Conservation (phyloP, 805 yeast species). For the Metschnikowia peoriensis region DNA sequence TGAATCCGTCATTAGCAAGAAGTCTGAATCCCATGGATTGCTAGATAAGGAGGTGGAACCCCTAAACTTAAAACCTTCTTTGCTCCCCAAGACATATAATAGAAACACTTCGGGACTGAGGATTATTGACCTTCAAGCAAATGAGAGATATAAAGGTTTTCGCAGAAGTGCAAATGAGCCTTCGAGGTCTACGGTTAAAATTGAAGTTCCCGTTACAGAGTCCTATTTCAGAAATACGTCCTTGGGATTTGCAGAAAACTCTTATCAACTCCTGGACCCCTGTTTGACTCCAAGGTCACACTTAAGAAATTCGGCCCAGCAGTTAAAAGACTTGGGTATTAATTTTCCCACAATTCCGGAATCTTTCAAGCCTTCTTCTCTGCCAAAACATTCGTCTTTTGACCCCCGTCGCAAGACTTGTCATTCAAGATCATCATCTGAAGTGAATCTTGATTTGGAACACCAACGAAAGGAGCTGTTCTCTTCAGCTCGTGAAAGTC, state of each 20-base stretch:
- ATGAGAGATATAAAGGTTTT: slow-evolving; percentile 42
- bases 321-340: slow-evolving; percentile 10
- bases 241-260: neutral
- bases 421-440: slow-evolving; percentile 21
- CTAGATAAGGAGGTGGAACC: slow-evolving; percentile 23
- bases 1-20: slow-evolving; percentile 21
- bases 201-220: slow-evolving; percentile 12
- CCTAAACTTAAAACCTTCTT: slow-evolving; percentile 16
- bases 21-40: slow-evolving; percentile 3
- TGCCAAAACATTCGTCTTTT: slow-evolving; percentile 1
- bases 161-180: slow-evolving; percentile 30
- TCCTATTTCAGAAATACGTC: slow-evolving; percentile 14
- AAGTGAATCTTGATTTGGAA: slow-evolving; percentile 7
- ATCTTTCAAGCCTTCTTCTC: neutral
- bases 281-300: slow-evolving; percentile 26
- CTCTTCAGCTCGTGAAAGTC: slow-evolving; percentile 10
- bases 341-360: neutral
- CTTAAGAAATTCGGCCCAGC: slow-evolving; percentile 19
- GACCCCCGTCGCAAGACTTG: slow-evolving; percentile 18
- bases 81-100: neutral
- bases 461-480: slow-evolving; percentile 1
- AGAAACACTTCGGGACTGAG: slow-evolving; percentile 2
- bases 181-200: slow-evolving; percentile 3
- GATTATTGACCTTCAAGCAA: slow-evolving; percentile 28
- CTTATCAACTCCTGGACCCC: slow-evolving; percentile 20